phyloP scores from a whole-genome alignment of 306 rosid species.

The Quercus gilva region DNA sequence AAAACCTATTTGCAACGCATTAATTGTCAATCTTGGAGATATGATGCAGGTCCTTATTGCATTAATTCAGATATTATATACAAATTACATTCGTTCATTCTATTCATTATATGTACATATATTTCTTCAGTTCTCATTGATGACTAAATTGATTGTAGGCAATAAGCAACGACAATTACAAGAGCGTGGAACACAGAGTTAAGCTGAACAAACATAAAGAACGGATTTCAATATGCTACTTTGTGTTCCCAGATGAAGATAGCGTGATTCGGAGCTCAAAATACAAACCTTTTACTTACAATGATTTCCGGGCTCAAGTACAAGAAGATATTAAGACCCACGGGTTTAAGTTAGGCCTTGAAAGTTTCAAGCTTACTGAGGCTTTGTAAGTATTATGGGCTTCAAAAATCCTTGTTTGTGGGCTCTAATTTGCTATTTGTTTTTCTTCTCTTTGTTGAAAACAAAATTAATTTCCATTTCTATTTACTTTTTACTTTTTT shows the following conservation, averaged over 20 bases:
- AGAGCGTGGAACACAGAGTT: slow-evolving; percentile 64
- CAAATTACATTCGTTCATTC: neutral
- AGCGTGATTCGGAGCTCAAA: slow-evolving; percentile 55
- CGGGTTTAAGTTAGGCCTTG: slow-evolving; percentile 67
- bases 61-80: neutral
- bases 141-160: slow-evolving; percentile 38
- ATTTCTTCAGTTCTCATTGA: neutral
- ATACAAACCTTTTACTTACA: slow-evolving; percentile 67
- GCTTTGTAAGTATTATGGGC: neutral
- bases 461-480: neutral
- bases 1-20: slow-evolving; percentile 45
- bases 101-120: neutral
- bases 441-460: neutral
- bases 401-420: neutral
- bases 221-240: slow-evolving; percentile 59
- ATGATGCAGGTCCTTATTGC: slow-evolving; percentile 54
- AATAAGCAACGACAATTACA: slow-evolving; percentile 55
- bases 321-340: slow-evolving; percentile 47
- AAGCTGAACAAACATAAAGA: slow-evolving; percentile 46
- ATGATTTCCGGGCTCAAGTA: slow-evolving; percentile 57
- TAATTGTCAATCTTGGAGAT: slow-evolving; percentile 60
- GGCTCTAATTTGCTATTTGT: neutral
- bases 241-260: slow-evolving; percentile 59
- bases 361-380: slow-evolving; percentile 37
- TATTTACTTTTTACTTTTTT: neutral